These are phyloP conservation scores for Ulota crispa DNA, from an alignment of 225 moss, liverwort and hornwort species.

Conservation along the genomic window DNA sequence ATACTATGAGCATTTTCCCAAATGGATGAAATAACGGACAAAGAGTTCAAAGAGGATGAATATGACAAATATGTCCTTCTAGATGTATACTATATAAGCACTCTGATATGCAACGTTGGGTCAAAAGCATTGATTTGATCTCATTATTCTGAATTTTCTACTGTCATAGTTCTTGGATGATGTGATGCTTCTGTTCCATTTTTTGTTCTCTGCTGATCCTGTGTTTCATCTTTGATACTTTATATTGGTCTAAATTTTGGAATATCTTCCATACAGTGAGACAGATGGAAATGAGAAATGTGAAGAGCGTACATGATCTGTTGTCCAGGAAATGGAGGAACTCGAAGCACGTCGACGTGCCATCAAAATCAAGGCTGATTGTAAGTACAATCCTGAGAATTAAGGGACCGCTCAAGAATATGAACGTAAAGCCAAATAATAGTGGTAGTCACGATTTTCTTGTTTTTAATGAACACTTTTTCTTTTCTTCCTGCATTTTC, in stretches of 20 bases:
- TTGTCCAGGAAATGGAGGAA: conserved; percentile 62
- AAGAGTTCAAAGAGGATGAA: not conserved
- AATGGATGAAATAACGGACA: not conserved
- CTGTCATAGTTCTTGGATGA: not conserved
- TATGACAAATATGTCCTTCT: not conserved
- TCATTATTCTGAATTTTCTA: not conserved
- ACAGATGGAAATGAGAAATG: conserved; percentile 46
- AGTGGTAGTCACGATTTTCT: not conserved
- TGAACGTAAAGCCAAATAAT: not conserved
- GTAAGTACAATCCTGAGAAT: conserved; percentile 32
- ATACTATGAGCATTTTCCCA: not conserved
- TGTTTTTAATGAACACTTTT: not conserved
- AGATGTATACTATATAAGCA: not conserved
- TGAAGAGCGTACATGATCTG: conserved; percentile 47
- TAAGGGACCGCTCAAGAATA: not conserved
- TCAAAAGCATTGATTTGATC: not conserved
- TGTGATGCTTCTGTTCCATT: not conserved
- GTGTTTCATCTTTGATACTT: not conserved
- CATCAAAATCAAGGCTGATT: conserved; percentile 50
- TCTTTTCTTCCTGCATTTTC: not conserved
- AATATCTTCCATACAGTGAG: conserved; percentile 27
- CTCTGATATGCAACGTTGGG: not conserved
- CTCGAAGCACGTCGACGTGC: conserved; percentile 49
- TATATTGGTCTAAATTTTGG: conserved; percentile 18
- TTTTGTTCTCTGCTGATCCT: not conserved